Evolutionary conservation across 768 basidiomycete genomes (phyloP), one percentile per base, ranked within the genome.

Genomic region (Rhizopogon sp.): DNA sequence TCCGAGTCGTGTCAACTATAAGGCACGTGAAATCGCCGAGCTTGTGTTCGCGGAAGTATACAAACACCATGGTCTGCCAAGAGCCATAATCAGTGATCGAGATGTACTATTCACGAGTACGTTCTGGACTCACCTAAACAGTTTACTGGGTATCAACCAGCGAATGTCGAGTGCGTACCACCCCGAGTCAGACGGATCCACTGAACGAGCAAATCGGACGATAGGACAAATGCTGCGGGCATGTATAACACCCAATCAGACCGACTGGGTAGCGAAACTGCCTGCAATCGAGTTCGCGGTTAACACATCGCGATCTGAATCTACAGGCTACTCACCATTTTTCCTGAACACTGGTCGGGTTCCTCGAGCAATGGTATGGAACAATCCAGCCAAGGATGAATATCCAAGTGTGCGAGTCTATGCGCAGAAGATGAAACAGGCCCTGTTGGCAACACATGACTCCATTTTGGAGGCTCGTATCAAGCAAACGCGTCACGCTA

Each of bases 111-210:
- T 79, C 60, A 78, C 74, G 0, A 73, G 73, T 25, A 52, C 41
- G 1, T 79, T 78, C 57, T 79, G 77, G 79, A 44, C 51, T 11
- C 61, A 66, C 6, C 59, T 79, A 0, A 62, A 74, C 55, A 43
- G 57, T 40, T 61, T 63, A 6, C 51, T 73, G 0, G 68, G 70
- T 0, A 61, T 63, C 0, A 64, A 71, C 13, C 60, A 74, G 0
- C 46, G 61, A 1, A 69, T 79, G 68, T 76, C 73, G 0, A 72
- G 70, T 0, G 60, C 74, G 0, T 78, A 69, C 53, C 77, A 79
- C 54, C 77, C 77, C 0, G 62, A 79, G 52, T 72, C 74, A 0
- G 74, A 78, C 55, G 74, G 76, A 0, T 56, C 69, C 0, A 75
- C 71, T 0, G 75, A 78, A 53, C 59, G 70, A 8, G 64, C 60